phyloP scores from a whole-genome alignment of 73 alveolate genomes.

The Diophrys appendiculata region DNA sequence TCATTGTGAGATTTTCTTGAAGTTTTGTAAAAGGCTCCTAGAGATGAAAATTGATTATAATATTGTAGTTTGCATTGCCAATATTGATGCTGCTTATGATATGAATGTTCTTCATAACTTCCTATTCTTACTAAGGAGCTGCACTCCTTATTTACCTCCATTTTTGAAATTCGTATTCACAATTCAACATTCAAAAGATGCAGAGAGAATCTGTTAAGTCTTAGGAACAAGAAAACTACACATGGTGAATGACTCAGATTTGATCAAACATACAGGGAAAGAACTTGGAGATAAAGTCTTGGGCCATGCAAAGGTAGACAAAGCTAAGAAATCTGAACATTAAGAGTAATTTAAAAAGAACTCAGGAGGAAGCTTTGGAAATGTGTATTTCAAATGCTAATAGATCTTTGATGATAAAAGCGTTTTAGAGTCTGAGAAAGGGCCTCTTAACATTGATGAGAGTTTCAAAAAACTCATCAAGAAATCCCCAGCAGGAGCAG shows the following conservation, averaged over 20 bases:
- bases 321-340: too few relatives aligned
- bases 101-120: slow-evolving; percentile 31
- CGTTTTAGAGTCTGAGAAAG: too few relatives aligned
- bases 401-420: too few relatives aligned
- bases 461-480: too few relatives aligned
- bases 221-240: not conserved
- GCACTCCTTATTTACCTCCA: slow-evolving; percentile 36
- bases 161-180: slow-evolving; percentile 37
- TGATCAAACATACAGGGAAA: too few relatives aligned
- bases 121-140: slow-evolving; percentile 31
- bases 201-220: not conserved
- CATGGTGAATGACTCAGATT: not conserved
- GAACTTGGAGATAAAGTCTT: too few relatives aligned
- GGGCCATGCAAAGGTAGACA: too few relatives aligned
- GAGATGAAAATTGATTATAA: slow-evolving; percentile 43
- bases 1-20: slow-evolving; percentile 31
- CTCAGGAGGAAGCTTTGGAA: too few relatives aligned
- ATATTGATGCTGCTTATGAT: slow-evolving; percentile 31
- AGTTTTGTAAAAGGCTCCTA: slow-evolving; percentile 32
- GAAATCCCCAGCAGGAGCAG: too few relatives aligned
- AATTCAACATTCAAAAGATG: not conserved
- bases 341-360: too few relatives aligned
- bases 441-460: too few relatives aligned
- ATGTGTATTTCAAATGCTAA: too few relatives aligned
- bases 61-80: slow-evolving; percentile 28